Evolutionary conservation across 2,329 filamentous ascomycete species (phyloP).

Genomic region (Exophiala spinifera): DNA sequence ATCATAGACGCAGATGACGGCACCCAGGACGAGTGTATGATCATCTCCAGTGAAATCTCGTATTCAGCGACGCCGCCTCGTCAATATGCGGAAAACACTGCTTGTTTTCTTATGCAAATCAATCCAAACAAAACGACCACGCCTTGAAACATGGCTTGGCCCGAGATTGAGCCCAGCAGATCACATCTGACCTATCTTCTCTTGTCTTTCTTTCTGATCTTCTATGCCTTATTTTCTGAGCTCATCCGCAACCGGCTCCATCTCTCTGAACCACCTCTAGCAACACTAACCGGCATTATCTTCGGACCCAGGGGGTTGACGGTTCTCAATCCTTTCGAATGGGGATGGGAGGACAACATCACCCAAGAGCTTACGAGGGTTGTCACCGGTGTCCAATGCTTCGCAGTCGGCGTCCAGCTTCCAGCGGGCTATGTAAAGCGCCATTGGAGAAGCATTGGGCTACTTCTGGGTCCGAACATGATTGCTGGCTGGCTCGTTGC

Average conservation of each 20-base stretch:
- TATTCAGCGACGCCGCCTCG: not conserved
- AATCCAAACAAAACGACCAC: too few species aligned
- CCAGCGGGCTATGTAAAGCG: conserved; percentile 64
- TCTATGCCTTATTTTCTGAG: conserved; percentile 59
- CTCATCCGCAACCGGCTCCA: conserved; percentile 59
- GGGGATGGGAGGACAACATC: conserved; percentile 82
- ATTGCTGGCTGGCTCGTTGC: conserved; percentile 60
- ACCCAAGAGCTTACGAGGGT: conserved; percentile 87
- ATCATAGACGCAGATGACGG: not conserved
- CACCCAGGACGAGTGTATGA: too few species aligned
- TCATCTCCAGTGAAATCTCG: not conserved
- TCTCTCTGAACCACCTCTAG: conserved; percentile 59
- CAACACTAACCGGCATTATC: conserved; percentile 81
- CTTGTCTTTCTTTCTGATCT: conserved; percentile 56
- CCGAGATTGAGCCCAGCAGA: conserved; percentile 54
- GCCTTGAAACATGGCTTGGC: conserved; percentile 32
- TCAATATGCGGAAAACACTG: too few species aligned
- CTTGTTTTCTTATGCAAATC: not conserved
- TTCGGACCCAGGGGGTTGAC: conserved; percentile 83
- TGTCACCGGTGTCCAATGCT: conserved; percentile 87
- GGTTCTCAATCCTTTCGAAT: conserved; percentile 68
- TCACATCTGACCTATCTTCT: conserved; percentile 59
- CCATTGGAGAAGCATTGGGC: conserved; percentile 51
- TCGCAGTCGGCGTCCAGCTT: conserved; percentile 85
- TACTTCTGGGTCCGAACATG: conserved; percentile 54